Evolutionary conservation across 306 rosid genomes (phyloP), one percentile per base, ranked within the genome.

Genomic region (Aeschynomene evenia): DNA sequence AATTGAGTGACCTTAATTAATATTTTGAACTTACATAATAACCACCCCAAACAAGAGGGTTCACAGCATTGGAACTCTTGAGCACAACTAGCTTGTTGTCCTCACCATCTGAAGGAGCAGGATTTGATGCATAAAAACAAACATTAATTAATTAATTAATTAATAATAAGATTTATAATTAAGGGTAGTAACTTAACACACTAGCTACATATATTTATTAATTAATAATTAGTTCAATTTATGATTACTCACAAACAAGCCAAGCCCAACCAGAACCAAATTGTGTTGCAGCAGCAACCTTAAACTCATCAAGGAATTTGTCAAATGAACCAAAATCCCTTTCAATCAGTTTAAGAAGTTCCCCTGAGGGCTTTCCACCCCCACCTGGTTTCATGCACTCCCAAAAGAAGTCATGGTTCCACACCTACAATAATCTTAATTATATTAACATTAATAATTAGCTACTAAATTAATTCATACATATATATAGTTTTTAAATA

Each of bases 401-500:
- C 99, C 99, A 94, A 71, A 94, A 91, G 80, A 94, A 94, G 79
- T 87, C 96, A 59, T 94, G 97, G 83, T 91, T 94, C 97, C 98
- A 93, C 18, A 68, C 82, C 97, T 93, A 72, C 51, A 75, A 60
- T 43, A 36, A 61, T 68, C 12, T n/a, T 15, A 59, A 28, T 28
- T 6, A 28, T 28, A 28, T 28, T 4, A n/a, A n/a, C n/a, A n/a
- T n/a, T n/a, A n/a, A n/a, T n/a, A n/a, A n/a, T n/a, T n/a, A n/a
- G n/a, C n/a, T n/a, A n/a, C n/a, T n/a, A n/a, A n/a, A n/a, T n/a
- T n/a, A n/a, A n/a, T n/a, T n/a, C n/a, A n/a, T n/a, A n/a, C n/a
- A n/a, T n/a, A n/a, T n/a, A n/a, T n/a, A n/a, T n/a, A n/a, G n/a
- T n/a, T n/a, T n/a, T n/a, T n/a, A n/a, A n/a, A n/a, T n/a, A n/a